Conservation (phyloP, 495 filamentous ascomycete genomes). For the Penicillium lagena region DNA sequence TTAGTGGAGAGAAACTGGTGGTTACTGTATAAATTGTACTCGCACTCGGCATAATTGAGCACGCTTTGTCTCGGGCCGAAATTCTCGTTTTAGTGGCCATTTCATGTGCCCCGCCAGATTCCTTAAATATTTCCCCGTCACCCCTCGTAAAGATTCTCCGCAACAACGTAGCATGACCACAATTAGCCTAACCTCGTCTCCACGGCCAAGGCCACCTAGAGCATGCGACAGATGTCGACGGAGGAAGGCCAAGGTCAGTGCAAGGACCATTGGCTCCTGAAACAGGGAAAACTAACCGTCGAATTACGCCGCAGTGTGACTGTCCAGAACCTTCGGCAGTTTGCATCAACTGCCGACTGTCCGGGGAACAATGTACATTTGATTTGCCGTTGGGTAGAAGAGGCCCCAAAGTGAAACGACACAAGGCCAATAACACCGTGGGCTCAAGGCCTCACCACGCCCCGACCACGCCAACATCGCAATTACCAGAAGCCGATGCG, state of each 20-base stretch:
- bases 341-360: constrained; percentile 10
- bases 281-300: no score
- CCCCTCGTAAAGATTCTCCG: constrained; percentile 1
- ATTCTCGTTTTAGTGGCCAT: no score
- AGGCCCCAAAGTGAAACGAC: constrained; percentile 12
- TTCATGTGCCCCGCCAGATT: no score
- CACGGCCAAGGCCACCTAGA: constrained; percentile 4
- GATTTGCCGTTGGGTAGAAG: constrained; percentile 12
- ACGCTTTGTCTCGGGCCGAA: no score
- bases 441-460: background rate
- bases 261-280: no score
- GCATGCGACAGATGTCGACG: constrained; percentile 19
- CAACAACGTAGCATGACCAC: constrained; percentile 1
- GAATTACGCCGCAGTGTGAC: constrained; percentile 4
- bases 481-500: background rate
- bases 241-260: constrained; percentile 16
- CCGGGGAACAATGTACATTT: constrained; percentile 11
- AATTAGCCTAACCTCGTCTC: background rate
- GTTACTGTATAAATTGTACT: constrained; percentile 14
- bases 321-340: constrained; percentile 4
- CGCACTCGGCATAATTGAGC: no score
- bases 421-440: constrained; percentile 1
- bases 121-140: no score
- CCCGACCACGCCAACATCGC: constrained; percentile 1
- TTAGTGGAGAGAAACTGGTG: constrained; percentile 31